Percentiles rank a stretch among this genome's conserved stretches.
These are phyloP conservation scores for Hyphodiscus hymeniophilus DNA, from an alignment of 495 filamentous ascomycete species.

Conservation along the genomic window DNA sequence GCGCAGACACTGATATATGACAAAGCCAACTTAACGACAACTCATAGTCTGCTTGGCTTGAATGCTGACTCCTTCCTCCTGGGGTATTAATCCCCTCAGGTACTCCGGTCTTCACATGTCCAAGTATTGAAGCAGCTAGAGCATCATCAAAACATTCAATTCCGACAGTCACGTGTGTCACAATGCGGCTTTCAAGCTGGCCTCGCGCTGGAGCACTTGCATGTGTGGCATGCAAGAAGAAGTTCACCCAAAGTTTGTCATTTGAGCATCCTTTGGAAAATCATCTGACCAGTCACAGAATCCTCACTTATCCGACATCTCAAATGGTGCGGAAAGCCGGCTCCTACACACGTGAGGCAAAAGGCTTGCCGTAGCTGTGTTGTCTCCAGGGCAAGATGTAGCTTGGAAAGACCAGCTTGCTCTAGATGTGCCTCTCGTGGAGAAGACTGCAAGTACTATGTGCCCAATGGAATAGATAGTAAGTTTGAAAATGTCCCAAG, in stretches of 20 bases:
- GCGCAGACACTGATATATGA: too few relatives aligned
- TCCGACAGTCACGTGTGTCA: too few relatives aligned
- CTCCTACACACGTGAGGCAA: conserved; percentile 18
- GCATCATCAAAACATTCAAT: too few relatives aligned
- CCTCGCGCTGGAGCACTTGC: neutral
- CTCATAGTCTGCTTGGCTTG: too few relatives aligned
- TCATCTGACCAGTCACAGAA: conserved; percentile 9
- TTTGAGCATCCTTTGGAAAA: neutral
- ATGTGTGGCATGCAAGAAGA: neutral
- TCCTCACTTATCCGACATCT: conserved; percentile 27
- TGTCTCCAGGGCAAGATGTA: conserved; percentile 31
- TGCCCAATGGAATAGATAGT: neutral
- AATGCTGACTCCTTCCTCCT: neutral
- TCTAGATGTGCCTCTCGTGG: conserved; percentile 28
- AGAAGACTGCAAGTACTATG: conserved; percentile 27
- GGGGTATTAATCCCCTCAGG: neutral
- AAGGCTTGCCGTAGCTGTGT: conserved; percentile 34
- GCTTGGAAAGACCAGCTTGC: conserved; percentile 29
- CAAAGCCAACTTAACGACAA: too few relatives aligned
- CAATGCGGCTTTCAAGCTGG: too few relatives aligned
- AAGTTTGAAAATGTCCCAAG: too few relatives aligned
- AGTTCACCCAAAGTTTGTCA: conserved; percentile 2
- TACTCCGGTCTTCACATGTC: too few relatives aligned
- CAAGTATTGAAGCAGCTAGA: too few relatives aligned
- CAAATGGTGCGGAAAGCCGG: conserved; percentile 17